Evolutionary conservation across 768 basidiomycete genomes (phyloP).

Genomic region (Russula olivacea): DNA sequence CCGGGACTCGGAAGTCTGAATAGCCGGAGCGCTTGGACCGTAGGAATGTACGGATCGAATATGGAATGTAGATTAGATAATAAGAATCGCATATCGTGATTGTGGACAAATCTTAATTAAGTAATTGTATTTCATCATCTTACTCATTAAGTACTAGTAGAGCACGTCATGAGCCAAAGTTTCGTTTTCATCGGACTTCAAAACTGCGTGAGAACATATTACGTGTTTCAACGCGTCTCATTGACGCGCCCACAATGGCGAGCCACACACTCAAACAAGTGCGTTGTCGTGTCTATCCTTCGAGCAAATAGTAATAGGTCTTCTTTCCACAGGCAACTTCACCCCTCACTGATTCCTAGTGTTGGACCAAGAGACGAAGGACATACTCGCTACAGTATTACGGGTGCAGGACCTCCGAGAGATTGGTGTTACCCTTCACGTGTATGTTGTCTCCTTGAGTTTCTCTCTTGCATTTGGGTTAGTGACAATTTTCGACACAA

Average conservation of each 20-base stretch:
- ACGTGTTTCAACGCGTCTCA: too few relatives aligned
- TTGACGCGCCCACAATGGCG: conserved; percentile 35
- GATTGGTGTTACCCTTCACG: conserved; percentile 94
- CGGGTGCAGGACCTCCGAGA: conserved; percentile 96
- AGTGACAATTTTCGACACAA: conserved; percentile 32
- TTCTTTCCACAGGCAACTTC: conserved; percentile 32
- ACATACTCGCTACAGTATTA: conserved; percentile 90
- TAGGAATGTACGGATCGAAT: too few relatives aligned
- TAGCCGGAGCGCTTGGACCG: too few relatives aligned
- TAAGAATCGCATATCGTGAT: too few relatives aligned
- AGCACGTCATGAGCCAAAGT: too few relatives aligned
- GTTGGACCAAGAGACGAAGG: conserved; percentile 92
- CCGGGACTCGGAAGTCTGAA: too few relatives aligned
- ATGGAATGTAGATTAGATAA: too few relatives aligned
- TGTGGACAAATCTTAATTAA: too few relatives aligned
- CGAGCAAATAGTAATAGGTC: background rate
- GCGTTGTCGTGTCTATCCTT: conserved; percentile 14
- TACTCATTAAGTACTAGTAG: too few relatives aligned
- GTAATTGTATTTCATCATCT: too few relatives aligned
- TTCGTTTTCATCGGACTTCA: too few relatives aligned
- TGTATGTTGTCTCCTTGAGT: conserved; percentile 55
- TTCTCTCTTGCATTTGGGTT: background rate
- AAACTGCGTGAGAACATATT: too few relatives aligned
- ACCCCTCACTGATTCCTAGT: conserved; percentile 70
- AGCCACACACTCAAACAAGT: conserved; percentile 44